Base-by-base conservation (phyloP, 164 flowering plant genomes). In the Berberis thunbergii region DNA sequence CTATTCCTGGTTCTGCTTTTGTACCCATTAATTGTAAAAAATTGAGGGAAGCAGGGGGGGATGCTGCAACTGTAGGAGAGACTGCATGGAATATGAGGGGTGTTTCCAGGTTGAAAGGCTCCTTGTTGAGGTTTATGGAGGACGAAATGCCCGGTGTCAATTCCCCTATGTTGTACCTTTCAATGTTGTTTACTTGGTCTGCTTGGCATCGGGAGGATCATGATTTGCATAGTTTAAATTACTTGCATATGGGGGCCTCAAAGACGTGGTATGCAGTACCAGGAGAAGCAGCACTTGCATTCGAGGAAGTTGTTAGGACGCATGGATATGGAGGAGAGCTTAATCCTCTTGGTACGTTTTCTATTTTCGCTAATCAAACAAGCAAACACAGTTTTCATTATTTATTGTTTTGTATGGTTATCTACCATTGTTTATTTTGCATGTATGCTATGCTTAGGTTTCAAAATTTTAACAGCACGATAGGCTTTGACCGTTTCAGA, bases 251-350 rank as follows among this genome's bases (percentile, higher is more conserved):
- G 70, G 99, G 99, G 7, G 86, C 96, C 0, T 84, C 84, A 12
- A 95, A 91, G 84, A 95, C 99, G 0, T 95, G 99, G 99, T 95
- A 95, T 65, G 99, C 97, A 2, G 96, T 95, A 57, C 99, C 99
- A 0, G 78, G 79, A 68, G 99, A 88, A 2, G 99, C 92, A 0
- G 97, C 97, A 0, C 75, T 77, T 40, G 97, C 97, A 0, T 91
- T 95, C 50, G 99, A 91, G 81, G 99, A 95, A 68, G 97, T 91
- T 40, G 80, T 91, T 39, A 72, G 97, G 67, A 84, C 80, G 59
- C 84, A 89, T 64, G 97, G 97, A 0, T 95, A 86, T 74, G 92
- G 88, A 26, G 99, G 84, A 68, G 97, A 95, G 79, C 75, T 91
- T 64, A 95, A 91, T 75, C 97, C 97, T 65, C 86, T 95, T 49